phyloP scores from a whole-genome alignment of 306 rosid genomes.

The Inga laurina region DNA sequence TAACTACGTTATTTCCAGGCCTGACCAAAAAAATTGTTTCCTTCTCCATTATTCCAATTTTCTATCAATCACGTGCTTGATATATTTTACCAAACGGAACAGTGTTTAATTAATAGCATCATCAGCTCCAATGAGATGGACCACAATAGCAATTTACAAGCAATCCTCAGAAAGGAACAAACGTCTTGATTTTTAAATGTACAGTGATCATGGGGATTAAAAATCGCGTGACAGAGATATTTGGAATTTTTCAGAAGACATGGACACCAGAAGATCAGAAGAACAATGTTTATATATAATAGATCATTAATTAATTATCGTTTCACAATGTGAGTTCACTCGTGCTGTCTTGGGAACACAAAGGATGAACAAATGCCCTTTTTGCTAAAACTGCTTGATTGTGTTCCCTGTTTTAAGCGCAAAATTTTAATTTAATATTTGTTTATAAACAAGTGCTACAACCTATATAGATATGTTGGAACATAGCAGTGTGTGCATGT shows the following conservation, averaged over 20 bases:
- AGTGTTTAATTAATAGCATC: neutral
- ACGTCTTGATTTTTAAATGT: neutral
- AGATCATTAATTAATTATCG: constrained; percentile 22
- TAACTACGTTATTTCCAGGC: neutral
- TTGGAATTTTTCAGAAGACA: constrained; percentile 63
- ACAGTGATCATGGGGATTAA: constrained; percentile 62
- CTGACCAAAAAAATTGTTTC: neutral
- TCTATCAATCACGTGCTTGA: constrained; percentile 6
- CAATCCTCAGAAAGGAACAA: neutral
- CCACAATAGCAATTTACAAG: constrained; percentile 6
- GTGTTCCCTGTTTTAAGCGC: constrained; percentile 44
- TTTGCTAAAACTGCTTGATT: constrained; percentile 48
- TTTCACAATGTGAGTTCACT: constrained; percentile 52
- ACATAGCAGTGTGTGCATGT: constrained; percentile 30
- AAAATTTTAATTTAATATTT: constrained; percentile 9
- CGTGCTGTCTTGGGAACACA: constrained; percentile 81
- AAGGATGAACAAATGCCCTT: constrained; percentile 41
- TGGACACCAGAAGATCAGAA: constrained; percentile 54
- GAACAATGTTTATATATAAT: constrained; percentile 32
- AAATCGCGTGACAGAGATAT: constrained; percentile 47
- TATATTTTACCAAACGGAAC: neutral
- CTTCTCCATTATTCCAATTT: neutral
- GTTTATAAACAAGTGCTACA: constrained; percentile 11
- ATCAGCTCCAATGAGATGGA: neutral
- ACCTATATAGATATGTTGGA: neutral